A percentile compares a stretch with the other conserved stretches of the same genome.
Conservation (phyloP, 164 flowering plant species). For the Stephania cephalantha region DNA sequence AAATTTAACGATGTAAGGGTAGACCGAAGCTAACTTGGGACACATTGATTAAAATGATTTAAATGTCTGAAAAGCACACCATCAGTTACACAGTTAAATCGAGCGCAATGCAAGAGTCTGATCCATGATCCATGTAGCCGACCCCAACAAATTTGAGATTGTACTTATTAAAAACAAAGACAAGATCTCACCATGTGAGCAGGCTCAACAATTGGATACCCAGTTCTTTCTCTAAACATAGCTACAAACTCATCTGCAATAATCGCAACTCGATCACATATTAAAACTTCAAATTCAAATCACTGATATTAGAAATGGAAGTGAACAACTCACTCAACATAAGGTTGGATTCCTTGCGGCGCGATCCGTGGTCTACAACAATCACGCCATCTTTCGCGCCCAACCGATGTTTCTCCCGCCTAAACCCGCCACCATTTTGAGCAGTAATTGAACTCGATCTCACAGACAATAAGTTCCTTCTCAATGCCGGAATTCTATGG, state of each 20-base stretch:
- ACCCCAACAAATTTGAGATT: no score
- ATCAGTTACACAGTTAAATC: background rate
- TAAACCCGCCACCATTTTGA: conserved; percentile 33
- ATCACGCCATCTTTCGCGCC: conserved; percentile 65
- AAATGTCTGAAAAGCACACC: no score
- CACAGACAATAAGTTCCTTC: conserved; percentile 14
- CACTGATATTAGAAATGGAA: background rate
- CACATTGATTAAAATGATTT: no score
- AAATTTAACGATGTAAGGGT: no score
- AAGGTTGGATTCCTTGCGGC: conserved; percentile 78
- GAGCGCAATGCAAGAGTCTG: background rate
- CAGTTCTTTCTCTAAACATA: conserved; percentile 75
- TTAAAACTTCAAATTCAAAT: background rate
- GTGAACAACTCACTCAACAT: conserved; percentile 65
- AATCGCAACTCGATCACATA: background rate
- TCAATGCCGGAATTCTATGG: conserved; percentile 17
- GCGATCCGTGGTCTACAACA: conserved; percentile 92
- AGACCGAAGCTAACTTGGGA: no score
- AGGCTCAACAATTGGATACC: conserved; percentile 86
- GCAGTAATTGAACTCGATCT: conserved; percentile 25
- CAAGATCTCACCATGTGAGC: conserved; percentile 76
- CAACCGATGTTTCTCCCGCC: conserved; percentile 26
- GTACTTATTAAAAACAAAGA: no score
- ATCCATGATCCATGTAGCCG: no score
- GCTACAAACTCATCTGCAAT: conserved; percentile 78